Evolutionary conservation across 768 basidiomycete genomes (phyloP).

Genomic region (Tylopilus vinaceipallidus): DNA sequence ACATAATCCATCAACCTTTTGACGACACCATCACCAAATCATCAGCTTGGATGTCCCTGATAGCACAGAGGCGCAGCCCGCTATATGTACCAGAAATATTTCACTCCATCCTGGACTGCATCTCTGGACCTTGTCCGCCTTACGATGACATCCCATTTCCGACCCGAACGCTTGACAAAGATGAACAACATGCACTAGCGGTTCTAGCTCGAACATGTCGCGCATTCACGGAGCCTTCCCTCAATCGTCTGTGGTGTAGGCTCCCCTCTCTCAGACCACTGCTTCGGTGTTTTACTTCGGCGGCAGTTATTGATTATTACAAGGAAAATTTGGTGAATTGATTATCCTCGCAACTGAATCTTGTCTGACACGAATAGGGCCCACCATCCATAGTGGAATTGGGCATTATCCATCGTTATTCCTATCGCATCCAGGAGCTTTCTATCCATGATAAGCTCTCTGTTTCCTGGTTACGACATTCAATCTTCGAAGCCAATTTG

Average conservation of each 20-base stretch:
- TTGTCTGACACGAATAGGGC: not conserved
- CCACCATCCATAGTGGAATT: not conserved
- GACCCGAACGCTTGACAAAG: not conserved
- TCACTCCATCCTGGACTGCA: not conserved
- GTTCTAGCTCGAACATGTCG: constrained; percentile 8
- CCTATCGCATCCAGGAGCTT: not conserved
- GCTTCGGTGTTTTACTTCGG: not conserved
- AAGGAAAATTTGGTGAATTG: not conserved
- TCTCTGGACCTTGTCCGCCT: not conserved
- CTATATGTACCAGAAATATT: not conserved
- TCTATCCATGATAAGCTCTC: too few species aligned
- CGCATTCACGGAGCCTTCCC: not conserved
- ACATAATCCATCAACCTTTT: too few species aligned
- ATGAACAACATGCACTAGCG: too few species aligned
- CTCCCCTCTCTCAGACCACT: not conserved
- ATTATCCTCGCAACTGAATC: not conserved
- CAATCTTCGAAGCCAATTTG: too few species aligned
- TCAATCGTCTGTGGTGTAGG: not conserved
- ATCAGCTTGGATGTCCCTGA: too few species aligned
- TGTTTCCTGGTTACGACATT: too few species aligned
- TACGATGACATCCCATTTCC: not conserved
- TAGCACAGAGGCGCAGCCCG: too few species aligned
- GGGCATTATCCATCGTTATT: not conserved
- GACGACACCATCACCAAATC: too few species aligned
- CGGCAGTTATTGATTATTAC: not conserved